Conservation (phyloP, 495 filamentous ascomycete genomes). For the Aspergillus panamensis region DNA sequence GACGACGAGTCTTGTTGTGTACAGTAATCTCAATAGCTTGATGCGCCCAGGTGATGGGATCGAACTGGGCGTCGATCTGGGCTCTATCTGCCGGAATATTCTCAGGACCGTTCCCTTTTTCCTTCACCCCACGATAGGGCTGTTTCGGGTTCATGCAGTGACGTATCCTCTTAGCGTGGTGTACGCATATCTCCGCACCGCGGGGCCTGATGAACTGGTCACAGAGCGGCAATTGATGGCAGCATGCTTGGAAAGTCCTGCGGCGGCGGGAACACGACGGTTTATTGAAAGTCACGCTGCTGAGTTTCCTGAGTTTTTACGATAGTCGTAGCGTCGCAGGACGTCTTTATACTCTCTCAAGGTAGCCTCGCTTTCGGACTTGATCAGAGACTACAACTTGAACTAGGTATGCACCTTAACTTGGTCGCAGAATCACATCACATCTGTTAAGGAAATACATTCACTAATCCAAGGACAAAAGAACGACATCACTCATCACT, state of each 20-base stretch:
- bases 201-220: not conserved
- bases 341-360: too few relatives aligned
- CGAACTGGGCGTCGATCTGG: not conserved
- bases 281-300: not conserved
- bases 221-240: not conserved
- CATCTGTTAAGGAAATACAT: not conserved
- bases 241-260: constrained; percentile 5
- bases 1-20: not conserved
- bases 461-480: not conserved
- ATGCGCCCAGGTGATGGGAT: not conserved
- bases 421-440: too few relatives aligned
- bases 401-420: too few relatives aligned
- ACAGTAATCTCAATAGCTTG: constrained; percentile 1
- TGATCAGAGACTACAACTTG: too few relatives aligned
- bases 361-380: too few relatives aligned
- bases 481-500: not conserved
- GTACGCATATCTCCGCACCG: not conserved
- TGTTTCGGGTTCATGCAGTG: not conserved
- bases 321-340: not conserved
- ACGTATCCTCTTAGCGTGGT: constrained; percentile 2
- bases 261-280: constrained; percentile 1
- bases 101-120: constrained; percentile 5
- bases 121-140: not conserved
- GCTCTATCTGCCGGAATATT: constrained; percentile 6
- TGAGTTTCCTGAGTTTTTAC: not conserved